Percentiles rank a stretch among this genome's conserved stretches.
Conservation (phyloP, 495 filamentous ascomycete species). For the Neohortaea acidophila region DNA sequence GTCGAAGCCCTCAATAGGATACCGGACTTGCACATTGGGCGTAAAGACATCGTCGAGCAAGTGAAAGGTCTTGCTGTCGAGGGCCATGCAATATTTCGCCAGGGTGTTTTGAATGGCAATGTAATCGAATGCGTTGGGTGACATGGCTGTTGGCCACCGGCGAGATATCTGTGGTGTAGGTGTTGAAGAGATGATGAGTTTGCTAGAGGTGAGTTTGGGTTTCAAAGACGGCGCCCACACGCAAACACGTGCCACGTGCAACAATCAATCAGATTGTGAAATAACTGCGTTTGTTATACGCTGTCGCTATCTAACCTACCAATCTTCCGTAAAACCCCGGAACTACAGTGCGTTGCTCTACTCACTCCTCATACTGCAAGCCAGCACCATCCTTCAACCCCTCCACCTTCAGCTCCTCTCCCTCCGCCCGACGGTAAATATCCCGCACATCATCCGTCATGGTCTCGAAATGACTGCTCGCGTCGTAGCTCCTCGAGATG, state of each 20-base stretch:
- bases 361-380: conserved; percentile 27
- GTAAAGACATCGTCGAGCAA: conserved; percentile 22
- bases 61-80: conserved; percentile 22
- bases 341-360: too few species aligned
- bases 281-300: too few species aligned
- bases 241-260: too few species aligned
- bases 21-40: conserved; percentile 17
- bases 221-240: too few species aligned
- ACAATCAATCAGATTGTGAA: too few species aligned
- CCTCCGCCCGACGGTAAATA: conserved; percentile 75
- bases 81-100: conserved; percentile 21
- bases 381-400: conserved; percentile 31
- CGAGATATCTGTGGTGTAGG: too few species aligned
- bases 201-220: too few species aligned
- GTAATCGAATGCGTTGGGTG: conserved; percentile 17
- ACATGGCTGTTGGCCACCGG: conserved; percentile 1
- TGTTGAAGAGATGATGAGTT: background rate
- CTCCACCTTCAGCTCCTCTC: conserved; percentile 63
- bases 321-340: too few species aligned
- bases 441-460: conserved; percentile 87
- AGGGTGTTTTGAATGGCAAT: conserved; percentile 23
- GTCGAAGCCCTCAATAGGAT: too few species aligned
- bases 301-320: too few species aligned
- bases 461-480: conserved; percentile 94
- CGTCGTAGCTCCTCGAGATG: conserved; percentile 96